Conservation (phyloP, 2,329 filamentous ascomycete species). For the Penicillium freii region DNA sequence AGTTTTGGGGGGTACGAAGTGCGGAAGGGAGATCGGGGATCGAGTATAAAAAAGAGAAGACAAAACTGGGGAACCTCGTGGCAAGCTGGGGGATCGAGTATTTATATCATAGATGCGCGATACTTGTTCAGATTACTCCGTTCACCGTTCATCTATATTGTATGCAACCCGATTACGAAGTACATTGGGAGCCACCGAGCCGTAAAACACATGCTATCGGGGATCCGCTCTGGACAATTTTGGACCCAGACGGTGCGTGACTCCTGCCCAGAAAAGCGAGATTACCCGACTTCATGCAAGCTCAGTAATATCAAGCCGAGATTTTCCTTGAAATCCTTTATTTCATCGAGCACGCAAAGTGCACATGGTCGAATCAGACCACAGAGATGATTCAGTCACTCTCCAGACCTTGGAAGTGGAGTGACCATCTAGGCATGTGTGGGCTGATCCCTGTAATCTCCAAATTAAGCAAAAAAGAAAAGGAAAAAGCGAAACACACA, state of each 20-base stretch:
- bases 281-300: constrained; percentile 8
- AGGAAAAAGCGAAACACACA: background rate
- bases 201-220: background rate
- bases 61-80: constrained; percentile 18
- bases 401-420: constrained; percentile 2
- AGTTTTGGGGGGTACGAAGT: background rate
- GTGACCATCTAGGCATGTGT: constrained; percentile 11
- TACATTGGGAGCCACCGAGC: background rate
- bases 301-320: constrained; percentile 4
- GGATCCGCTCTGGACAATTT: background rate
- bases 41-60: constrained; percentile 2
- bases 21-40: background rate
- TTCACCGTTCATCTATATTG: background rate
- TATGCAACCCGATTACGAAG: background rate
- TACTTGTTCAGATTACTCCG: background rate
- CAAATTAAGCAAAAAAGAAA: background rate
- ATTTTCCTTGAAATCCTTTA: background rate
- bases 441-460: constrained; percentile 24
- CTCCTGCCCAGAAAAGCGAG: constrained; percentile 10
- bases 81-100: constrained; percentile 10
- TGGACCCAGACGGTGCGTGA: background rate
- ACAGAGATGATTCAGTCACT: background rate
- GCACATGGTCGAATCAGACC: constrained; percentile 17
- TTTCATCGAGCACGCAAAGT: background rate
- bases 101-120: constrained; percentile 15